Percentiles rank a stretch among this genome's conserved stretches.
These are phyloP conservation scores for Moricandia moricandioides DNA, from an alignment of 345 rosid species.

Conservation along the genomic window DNA sequence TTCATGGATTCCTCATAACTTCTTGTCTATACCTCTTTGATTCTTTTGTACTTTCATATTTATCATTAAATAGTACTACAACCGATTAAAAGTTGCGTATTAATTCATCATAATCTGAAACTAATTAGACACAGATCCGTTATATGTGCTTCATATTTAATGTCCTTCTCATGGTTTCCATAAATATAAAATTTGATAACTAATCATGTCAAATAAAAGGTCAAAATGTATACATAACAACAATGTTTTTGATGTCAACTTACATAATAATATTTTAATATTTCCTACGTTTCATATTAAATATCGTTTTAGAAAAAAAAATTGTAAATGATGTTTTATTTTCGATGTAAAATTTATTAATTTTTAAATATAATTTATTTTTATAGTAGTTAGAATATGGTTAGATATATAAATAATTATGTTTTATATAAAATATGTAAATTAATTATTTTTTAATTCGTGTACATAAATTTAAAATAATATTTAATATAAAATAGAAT, in stretches of 20 bases:
- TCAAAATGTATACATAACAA: slow-evolving; percentile 13
- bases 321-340: no score
- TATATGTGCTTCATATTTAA: slow-evolving; percentile 14
- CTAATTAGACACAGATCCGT: slow-evolving; percentile 32
- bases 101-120: not conserved
- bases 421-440: no score
- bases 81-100: not conserved
- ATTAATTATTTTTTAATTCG: no score
- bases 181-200: not conserved
- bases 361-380: no score
- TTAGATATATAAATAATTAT: no score
- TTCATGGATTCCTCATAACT: slow-evolving; percentile 8
- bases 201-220: slow-evolving; percentile 12
- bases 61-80: not conserved
- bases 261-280: not conserved
- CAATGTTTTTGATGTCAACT: not conserved
- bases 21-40: slow-evolving; percentile 19
- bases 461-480: no score
- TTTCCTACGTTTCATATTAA: no score
- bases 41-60: not conserved
- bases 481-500: no score
- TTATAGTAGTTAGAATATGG: no score
- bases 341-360: no score
- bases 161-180: slow-evolving; percentile 19
- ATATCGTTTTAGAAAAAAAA: no score